These are phyloP conservation scores for Oryza glumipatula DNA, from an alignment of 176 grass and related monocot species.

Conservation along the genomic window DNA sequence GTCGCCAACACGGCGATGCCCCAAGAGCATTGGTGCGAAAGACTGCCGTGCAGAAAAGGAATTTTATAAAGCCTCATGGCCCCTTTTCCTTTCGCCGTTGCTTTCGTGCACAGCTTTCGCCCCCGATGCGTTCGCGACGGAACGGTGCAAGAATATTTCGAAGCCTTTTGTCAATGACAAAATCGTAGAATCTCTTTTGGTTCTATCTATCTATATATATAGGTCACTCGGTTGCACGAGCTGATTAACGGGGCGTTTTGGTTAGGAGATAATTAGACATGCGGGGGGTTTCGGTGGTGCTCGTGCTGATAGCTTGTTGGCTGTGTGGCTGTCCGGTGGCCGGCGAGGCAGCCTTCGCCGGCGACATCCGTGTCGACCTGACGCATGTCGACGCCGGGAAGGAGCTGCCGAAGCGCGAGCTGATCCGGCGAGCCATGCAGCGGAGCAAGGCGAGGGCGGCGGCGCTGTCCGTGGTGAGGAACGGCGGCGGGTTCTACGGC, in stretches of 20 bases:
- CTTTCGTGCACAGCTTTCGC: constrained; percentile 36
- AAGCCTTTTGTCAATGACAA: background rate
- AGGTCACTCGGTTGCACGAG: background rate
- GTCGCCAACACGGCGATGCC: constrained; percentile 39
- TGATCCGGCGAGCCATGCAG: constrained; percentile 48
- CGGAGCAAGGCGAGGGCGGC: constrained; percentile 52
- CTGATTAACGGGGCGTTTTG: background rate
- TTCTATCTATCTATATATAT: constrained; percentile 14
- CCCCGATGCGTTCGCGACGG: constrained; percentile 27
- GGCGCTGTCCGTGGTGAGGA: constrained; percentile 43
- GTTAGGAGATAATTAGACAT: background rate
- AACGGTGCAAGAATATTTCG: constrained; percentile 42
- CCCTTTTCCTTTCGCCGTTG: constrained; percentile 31
- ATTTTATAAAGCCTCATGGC: constrained; percentile 45
- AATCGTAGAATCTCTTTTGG: background rate
- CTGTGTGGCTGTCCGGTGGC: background rate
- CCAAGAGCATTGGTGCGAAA: constrained; percentile 52
- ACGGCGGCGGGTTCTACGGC: background rate
- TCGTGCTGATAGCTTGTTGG: background rate
- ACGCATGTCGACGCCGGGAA: constrained; percentile 55
- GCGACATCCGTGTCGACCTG: constrained; percentile 38
- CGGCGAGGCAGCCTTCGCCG: constrained; percentile 12
- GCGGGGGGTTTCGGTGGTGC: background rate
- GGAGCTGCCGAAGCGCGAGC: constrained; percentile 48
- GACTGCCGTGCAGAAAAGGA: constrained; percentile 32